These are phyloP conservation scores for Calonectria hawksworthii DNA, from an alignment of 2,329 filamentous ascomycete species.

Conservation along the genomic window DNA sequence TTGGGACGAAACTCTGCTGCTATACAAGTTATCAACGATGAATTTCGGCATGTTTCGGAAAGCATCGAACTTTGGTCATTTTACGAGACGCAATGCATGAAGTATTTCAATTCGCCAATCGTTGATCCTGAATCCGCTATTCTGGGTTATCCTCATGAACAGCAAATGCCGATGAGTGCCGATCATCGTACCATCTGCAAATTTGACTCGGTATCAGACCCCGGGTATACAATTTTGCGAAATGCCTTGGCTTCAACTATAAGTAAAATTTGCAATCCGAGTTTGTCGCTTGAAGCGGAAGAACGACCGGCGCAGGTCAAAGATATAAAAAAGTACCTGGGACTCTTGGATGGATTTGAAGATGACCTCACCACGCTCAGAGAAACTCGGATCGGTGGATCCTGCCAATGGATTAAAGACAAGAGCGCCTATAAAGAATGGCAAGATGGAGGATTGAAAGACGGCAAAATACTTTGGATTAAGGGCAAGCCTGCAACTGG, in stretches of 20 bases:
- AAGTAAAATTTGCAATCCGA: constrained; percentile 16
- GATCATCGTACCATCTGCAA: constrained; percentile 61
- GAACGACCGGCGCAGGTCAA: constrained; percentile 18
- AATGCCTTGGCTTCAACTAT: constrained; percentile 46
- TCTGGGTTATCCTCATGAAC: constrained; percentile 58
- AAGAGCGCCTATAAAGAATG: constrained; percentile 29
- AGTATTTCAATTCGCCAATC: constrained; percentile 38
- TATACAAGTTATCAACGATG: constrained; percentile 58
- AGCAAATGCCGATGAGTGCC: constrained; percentile 53
- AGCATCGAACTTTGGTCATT: constrained; percentile 59
- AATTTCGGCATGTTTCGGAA: constrained; percentile 56
- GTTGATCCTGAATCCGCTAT: constrained; percentile 57
- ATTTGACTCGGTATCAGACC: constrained; percentile 51
- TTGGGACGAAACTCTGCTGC: constrained; percentile 52
- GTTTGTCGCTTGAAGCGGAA: not conserved
- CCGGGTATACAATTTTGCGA: constrained; percentile 52
- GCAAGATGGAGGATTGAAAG: constrained; percentile 20
- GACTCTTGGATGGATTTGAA: constrained; percentile 26
- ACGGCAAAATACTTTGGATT: constrained; percentile 28
- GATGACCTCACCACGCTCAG: constrained; percentile 28
- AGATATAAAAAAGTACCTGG: constrained; percentile 27
- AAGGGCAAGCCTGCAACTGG: constrained; percentile 51
- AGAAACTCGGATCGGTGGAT: constrained; percentile 26
- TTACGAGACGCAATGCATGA: constrained; percentile 56
- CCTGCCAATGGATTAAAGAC: constrained; percentile 31